phyloP scores from a whole-genome alignment of 192 early-diverging fungal species.

The Rhizoclosmatium globosum region DNA sequence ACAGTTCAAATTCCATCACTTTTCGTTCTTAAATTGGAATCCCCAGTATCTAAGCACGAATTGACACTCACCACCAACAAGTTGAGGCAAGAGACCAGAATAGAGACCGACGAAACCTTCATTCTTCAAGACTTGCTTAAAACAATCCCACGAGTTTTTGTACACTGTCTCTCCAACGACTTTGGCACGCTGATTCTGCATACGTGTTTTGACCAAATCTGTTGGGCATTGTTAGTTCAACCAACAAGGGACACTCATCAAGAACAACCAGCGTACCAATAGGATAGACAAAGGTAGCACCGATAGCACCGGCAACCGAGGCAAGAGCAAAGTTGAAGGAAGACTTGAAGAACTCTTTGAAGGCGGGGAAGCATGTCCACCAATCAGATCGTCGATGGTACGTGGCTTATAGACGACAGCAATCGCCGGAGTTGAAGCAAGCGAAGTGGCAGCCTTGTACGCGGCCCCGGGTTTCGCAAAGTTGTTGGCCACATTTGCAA shows the following conservation, averaged over 20 bases:
- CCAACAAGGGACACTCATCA: no score
- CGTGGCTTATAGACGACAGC: conserved; percentile 2
- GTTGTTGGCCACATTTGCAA: no score
- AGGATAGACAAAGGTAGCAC: conserved; percentile 94
- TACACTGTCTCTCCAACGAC: conserved; percentile 92
- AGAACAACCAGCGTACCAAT: conserved; percentile 73
- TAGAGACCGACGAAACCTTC: conserved; percentile 93
- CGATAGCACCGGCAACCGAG: conserved; percentile 90
- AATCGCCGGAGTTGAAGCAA: background rate
- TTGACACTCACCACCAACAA: conserved; percentile 76
- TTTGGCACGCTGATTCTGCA: conserved; percentile 94
- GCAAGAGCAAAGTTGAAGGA: conserved; percentile 83
- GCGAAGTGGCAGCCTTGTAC: background rate
- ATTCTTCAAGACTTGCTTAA: conserved; percentile 91
- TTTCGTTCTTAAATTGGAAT: no score
- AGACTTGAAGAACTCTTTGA: conserved; percentile 64
- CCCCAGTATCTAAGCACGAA: no score
- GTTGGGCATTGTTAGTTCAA: conserved; percentile 3
- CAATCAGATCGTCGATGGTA: conserved; percentile 25
- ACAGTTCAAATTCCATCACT: no score
- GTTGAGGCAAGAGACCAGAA: conserved; percentile 90
- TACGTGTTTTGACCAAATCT: conserved; percentile 97
- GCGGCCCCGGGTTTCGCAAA: no score
- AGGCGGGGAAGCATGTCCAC: conserved; percentile 12
- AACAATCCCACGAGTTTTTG: conserved; percentile 96